Evolutionary conservation across 176 grass and related monocot genomes (phyloP).

Genomic region (Dendrocalamus sinicus): DNA sequence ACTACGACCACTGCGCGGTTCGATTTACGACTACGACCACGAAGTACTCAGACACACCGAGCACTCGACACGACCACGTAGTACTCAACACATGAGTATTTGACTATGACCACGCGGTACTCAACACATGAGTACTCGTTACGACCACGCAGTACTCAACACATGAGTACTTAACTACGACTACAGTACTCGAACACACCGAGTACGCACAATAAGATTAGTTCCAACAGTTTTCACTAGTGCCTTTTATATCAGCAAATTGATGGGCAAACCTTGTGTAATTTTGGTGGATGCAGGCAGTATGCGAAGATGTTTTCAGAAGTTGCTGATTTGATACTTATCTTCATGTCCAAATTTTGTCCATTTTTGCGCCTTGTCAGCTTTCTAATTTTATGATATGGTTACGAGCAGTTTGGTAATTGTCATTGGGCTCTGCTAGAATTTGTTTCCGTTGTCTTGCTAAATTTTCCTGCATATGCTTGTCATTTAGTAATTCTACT

Average conservation of each 20-base stretch:
- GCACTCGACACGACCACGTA: too few relatives aligned
- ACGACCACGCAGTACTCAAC: too few relatives aligned
- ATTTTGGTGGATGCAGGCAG: neutral
- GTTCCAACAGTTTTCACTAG: neutral
- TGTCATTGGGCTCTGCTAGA: neutral
- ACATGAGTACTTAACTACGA: too few relatives aligned
- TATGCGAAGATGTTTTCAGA: neutral
- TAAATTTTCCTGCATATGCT: constrained; percentile 25
- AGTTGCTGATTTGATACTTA: neutral
- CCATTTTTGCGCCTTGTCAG: neutral
- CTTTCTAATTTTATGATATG: neutral
- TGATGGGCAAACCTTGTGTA: neutral
- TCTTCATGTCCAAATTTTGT: neutral
- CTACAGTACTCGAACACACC: too few relatives aligned
- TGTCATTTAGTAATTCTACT: neutral
- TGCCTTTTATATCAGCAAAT: neutral
- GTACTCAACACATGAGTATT: too few relatives aligned
- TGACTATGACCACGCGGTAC: too few relatives aligned
- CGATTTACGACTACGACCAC: too few relatives aligned
- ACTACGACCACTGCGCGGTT: too few relatives aligned
- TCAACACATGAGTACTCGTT: too few relatives aligned
- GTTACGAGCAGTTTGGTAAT: neutral
- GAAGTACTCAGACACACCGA: too few relatives aligned
- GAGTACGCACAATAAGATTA: too few relatives aligned
- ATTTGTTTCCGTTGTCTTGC: constrained; percentile 8